phyloP scores from a whole-genome alignment of 2,329 filamentous ascomycete genomes.

The Stenocarpella maydis region DNA sequence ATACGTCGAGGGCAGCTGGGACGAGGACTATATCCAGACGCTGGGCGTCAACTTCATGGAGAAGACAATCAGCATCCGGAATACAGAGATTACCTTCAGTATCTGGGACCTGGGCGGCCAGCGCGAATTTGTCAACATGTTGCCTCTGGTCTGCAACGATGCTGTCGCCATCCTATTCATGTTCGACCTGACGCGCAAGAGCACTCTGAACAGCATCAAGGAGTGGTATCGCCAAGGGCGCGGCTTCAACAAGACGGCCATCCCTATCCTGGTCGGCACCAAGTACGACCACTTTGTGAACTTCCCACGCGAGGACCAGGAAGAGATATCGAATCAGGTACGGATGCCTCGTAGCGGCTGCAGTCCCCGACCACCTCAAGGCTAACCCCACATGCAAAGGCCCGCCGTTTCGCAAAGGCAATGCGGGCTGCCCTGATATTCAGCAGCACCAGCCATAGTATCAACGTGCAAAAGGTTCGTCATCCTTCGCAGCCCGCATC shows the following conservation, averaged over 20 bases:
- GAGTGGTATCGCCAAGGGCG: slow-evolving; percentile 98
- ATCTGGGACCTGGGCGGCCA: slow-evolving; percentile 99
- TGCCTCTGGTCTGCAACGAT: slow-evolving; percentile 98
- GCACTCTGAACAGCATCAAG: slow-evolving; percentile 98
- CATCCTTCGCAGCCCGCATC: not conserved
- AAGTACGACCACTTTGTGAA: slow-evolving; percentile 99
- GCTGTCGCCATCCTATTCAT: slow-evolving; percentile 99
- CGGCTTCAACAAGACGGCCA: slow-evolving; percentile 99
- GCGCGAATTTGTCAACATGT: slow-evolving; percentile 99
- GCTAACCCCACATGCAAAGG: slow-evolving; percentile 59
- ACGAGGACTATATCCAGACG: slow-evolving; percentile 99
- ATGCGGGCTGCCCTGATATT: slow-evolving; percentile 99
- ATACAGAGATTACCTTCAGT: slow-evolving; percentile 99
- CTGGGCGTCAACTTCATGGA: slow-evolving; percentile 99
- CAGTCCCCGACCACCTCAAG: not conserved
- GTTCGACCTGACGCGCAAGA: slow-evolving; percentile 98
- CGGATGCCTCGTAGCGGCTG: slow-evolving; percentile 37
- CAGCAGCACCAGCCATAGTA: slow-evolving; percentile 98
- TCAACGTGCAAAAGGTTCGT: slow-evolving; percentile 95
- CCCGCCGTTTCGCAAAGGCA: slow-evolving; percentile 93
- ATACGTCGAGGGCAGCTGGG: slow-evolving; percentile 99
- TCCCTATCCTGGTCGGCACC: slow-evolving; percentile 94
- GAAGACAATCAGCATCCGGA: slow-evolving; percentile 98
- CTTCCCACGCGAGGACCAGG: slow-evolving; percentile 95
- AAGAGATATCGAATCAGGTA: slow-evolving; percentile 97